Base-by-base conservation (phyloP, 352 stramenopile species). In the Pythium folliculosum region DNA sequence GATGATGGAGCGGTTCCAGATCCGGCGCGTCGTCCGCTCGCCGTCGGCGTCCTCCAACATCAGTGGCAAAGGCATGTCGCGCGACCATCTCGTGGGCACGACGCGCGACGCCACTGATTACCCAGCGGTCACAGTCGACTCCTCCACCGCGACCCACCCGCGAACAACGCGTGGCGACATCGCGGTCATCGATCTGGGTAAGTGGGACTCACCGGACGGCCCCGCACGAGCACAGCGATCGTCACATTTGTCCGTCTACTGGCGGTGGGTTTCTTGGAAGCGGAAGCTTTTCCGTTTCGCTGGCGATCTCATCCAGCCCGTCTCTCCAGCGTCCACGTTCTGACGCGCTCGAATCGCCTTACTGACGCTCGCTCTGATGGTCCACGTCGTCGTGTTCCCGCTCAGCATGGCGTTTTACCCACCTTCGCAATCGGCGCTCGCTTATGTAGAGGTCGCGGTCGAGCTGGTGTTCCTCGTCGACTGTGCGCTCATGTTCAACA, bases 1-100 rank as follows among this genome's bases (percentile, higher is more conserved):
- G 60, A 84, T 86, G 76, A 79, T 86, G 71, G 58, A 62, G 22
- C 76, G 78, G 4, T 86, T 86, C 63, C 76, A 86, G 64, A 75
- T 86, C 27, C 73, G 78, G 2, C 55, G 13, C 37, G 25, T 21
- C 21, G 37, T 16, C 19, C 38, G 30, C 22, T 38, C n/a, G 19
- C 19, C 30, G 16, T 43, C 50, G 12, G 37, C 47, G 21, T 43
- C 22, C 35, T 44, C 32, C 17, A 50, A 32, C n/a, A 45, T 21
- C 40, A 43, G 50, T 8, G 19, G 37, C 37, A 22, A 19, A 9
- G 38, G 5, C 16, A 40, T 7, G 35, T 16, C 12, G 35, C 35
- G 35, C 35, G 35, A 40, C 35, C 8, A 32, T 2, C 27, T 32
- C 27, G 27, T 32, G 27, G 27, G 27, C 27, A 40, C 35, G 35